Base-by-base conservation (phyloP, 768 basidiomycete genomes). In the Pisolithus sp. region DNA sequence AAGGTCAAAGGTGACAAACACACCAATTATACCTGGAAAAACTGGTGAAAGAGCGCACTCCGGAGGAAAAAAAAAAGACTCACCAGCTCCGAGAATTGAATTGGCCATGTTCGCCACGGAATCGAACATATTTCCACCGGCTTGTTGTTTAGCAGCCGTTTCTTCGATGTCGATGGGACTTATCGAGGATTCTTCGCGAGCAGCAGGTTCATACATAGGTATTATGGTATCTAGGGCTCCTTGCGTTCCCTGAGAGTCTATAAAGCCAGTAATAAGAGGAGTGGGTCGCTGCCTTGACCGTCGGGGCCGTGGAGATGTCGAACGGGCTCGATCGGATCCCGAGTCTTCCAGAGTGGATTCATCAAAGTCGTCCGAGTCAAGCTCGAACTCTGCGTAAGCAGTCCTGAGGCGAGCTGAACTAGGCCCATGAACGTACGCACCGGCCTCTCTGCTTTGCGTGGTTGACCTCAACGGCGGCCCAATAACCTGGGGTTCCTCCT, bases 51-150 rank as follows among this genome's bases (percentile, higher is more conserved):
- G 38, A 51, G 57, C 59, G 59, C 34, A 7, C 36, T 51, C 6
- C 47, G 26, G 5, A 9, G 20, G 23, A 41, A 36, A 7, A 13
- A 39, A 39, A 49, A 26, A 45, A 36, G 55, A 46, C 73, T 71
- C 68, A 81, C 93, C 93, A 62, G 94, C 94, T 40, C 94, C 94
- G 13, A 97, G 72, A 31, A 98, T 96, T 2, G 90, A 93, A 64
- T 98, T 97, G 20, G 92, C 89, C 95, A 96, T 96, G 65, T 94
- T 89, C 20, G 89, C 86, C 52, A 90, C 77, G 7, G 89, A 91
- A 61, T 89, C 83, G 1, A 91, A 9, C 73, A 93, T 68, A 0
- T 84, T 82, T 20, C 90, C 89, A 42, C 89, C 87, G 0, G 82
- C 78, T 37, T 69, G 74, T 42, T 75, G 73, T 65, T 86, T 86